Percentiles rank a stretch among this genome's conserved stretches.
Conservation (phyloP, 768 basidiomycete species). For the Kondoa malvinella region DNA sequence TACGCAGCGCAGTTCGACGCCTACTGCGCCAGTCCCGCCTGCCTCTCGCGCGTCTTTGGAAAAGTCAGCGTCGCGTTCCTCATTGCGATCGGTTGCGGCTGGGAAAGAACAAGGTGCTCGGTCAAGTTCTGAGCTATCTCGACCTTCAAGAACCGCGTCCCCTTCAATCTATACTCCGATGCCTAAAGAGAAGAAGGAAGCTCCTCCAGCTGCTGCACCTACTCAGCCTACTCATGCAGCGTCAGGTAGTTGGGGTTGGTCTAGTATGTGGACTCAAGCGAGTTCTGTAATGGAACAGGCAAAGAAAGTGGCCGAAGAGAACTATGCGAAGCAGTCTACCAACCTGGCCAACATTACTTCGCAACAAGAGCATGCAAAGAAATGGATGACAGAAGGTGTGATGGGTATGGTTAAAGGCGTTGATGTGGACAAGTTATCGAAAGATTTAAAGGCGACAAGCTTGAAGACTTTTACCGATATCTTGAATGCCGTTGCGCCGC, state of each 20-base stretch:
- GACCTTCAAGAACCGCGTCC: background rate
- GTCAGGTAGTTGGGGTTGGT: slow-evolving; percentile 28
- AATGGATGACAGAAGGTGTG: slow-evolving; percentile 69
- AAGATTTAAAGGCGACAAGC: slow-evolving; percentile 76
- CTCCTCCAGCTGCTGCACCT: slow-evolving; percentile 13
- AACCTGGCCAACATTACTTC: slow-evolving; percentile 27
- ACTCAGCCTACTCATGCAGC: slow-evolving; percentile 21
- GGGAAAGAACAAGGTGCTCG: slow-evolving; percentile 13
- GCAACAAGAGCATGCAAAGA: slow-evolving; percentile 53
- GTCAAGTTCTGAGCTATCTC: background rate
- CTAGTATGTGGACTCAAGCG: slow-evolving; percentile 62
- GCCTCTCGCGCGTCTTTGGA: slow-evolving; percentile 16
- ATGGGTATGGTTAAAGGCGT: slow-evolving; percentile 45
- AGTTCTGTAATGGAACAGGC: slow-evolving; percentile 69
- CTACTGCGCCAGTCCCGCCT: slow-evolving; percentile 2
- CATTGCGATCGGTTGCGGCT: slow-evolving; percentile 19
- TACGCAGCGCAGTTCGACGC: slow-evolving; percentile 5
- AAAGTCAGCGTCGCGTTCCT: slow-evolving; percentile 22
- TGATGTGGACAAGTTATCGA: slow-evolving; percentile 74
- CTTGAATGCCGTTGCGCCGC: slow-evolving; percentile 89
- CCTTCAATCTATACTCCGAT: background rate
- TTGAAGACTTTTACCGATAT: slow-evolving; percentile 78
- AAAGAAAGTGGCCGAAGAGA: slow-evolving; percentile 73
- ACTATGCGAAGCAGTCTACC: slow-evolving; percentile 40
- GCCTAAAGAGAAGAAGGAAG: slow-evolving; percentile 3